phyloP scores from a whole-genome alignment of 768 basidiomycete genomes.

The Termitomyces titanicus region DNA sequence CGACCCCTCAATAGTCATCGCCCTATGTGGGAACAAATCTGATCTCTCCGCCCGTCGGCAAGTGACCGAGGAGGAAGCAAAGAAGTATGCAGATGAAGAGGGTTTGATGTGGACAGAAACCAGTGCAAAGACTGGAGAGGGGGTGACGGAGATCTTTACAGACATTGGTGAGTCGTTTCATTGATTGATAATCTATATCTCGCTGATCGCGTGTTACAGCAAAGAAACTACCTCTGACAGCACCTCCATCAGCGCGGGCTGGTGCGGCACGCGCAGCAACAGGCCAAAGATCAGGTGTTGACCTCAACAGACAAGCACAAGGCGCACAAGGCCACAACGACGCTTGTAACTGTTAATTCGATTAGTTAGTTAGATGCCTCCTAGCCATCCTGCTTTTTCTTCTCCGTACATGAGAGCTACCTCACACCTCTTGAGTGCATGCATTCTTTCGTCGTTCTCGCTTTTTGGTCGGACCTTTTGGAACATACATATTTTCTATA shows the following conservation, averaged over 20 bases:
- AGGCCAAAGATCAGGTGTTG: slow-evolving; percentile 63
- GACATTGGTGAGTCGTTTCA: slow-evolving; percentile 60
- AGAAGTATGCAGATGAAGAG: slow-evolving; percentile 91
- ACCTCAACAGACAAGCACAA: slow-evolving; percentile 68
- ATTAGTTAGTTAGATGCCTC: neutral
- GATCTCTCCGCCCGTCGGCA: slow-evolving; percentile 85
- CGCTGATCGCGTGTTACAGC: slow-evolving; percentile 38
- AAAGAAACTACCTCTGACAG: slow-evolving; percentile 85
- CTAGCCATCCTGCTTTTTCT: slow-evolving; percentile 12
- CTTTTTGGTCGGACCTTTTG: slow-evolving; percentile 29
- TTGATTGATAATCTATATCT: slow-evolving; percentile 1
- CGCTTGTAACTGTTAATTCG: slow-evolving; percentile 69
- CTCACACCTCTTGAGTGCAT: slow-evolving; percentile 27
- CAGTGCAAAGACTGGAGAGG: slow-evolving; percentile 86
- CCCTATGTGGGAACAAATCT: slow-evolving; percentile 93
- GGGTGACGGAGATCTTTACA: slow-evolving; percentile 82
- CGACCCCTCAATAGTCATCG: slow-evolving; percentile 94
- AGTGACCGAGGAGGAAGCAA: slow-evolving; percentile 82
- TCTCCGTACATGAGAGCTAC: slow-evolving; percentile 18
- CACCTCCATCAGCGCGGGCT: slow-evolving; percentile 61
- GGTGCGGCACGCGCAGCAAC: slow-evolving; percentile 50
- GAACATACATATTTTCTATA: slow-evolving; percentile 36
- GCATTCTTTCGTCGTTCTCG: slow-evolving; percentile 24
- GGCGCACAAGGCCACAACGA: slow-evolving; percentile 53
- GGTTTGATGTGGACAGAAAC: slow-evolving; percentile 92